Evolutionary conservation across 805 yeast genomes (phyloP).

Genomic region (Kockiozyma suomiensis): DNA sequence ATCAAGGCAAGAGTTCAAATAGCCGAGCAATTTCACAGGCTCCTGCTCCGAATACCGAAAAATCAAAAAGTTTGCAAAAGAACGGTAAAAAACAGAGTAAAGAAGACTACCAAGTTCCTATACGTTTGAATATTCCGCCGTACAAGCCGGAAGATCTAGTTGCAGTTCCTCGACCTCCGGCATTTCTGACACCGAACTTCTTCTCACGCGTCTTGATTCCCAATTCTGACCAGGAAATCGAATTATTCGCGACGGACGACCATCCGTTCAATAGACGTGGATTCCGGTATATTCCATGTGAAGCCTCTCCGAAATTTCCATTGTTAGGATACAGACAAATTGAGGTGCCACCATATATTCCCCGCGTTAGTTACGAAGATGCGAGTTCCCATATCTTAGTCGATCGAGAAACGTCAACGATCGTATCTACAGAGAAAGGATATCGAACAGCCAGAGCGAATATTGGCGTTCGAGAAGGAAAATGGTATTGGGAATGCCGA

Average conservation of each 20-base stretch:
- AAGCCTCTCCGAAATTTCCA: constrained; percentile 58
- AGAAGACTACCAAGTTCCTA: constrained; percentile 19
- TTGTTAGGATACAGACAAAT: constrained; percentile 67
- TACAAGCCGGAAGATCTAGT: constrained; percentile 28
- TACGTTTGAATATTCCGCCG: constrained; percentile 30
- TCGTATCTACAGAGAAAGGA: constrained; percentile 65
- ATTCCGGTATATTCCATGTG: constrained; percentile 77
- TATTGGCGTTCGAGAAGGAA: constrained; percentile 75
- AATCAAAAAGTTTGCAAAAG: constrained; percentile 10
- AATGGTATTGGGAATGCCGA: constrained; percentile 75
- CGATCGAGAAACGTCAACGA: constrained; percentile 40
- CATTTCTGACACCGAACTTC: constrained; percentile 5
- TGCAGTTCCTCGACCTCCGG: constrained; percentile 29
- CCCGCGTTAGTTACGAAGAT: constrained; percentile 67
- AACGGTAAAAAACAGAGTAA: not conserved
- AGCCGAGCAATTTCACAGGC: not conserved
- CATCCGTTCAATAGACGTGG: constrained; percentile 79
- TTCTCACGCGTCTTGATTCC: not conserved
- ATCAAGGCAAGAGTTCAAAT: not conserved
- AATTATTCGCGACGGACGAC: constrained; percentile 62
- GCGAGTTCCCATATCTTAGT: constrained; percentile 60
- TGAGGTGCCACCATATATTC: constrained; percentile 68
- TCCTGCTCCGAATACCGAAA: constrained; percentile 1
- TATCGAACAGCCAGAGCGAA: constrained; percentile 81
- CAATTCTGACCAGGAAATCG: constrained; percentile 19